Conservation (phyloP, 139 green algal species). For the Chlamydomonas sp. region DNA sequence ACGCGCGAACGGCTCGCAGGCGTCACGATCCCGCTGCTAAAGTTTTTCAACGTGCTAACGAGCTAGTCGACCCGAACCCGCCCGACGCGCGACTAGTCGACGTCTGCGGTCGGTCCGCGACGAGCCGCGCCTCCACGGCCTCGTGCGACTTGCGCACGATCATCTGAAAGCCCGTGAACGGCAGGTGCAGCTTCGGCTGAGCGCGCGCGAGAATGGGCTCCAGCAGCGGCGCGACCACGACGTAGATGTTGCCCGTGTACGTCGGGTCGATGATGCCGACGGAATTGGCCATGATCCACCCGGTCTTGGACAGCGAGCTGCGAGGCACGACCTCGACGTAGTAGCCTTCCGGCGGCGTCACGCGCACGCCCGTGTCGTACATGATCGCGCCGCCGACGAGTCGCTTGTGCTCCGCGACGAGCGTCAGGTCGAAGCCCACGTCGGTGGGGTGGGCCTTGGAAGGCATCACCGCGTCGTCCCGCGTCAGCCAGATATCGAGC, state of each 20-base stretch:
- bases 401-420: neutral
- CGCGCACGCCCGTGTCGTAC: neutral
- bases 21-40: no score
- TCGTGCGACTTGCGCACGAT: no score
- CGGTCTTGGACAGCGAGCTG: neutral
- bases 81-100: no score
- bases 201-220: no score
- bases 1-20: no score
- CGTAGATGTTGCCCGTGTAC: neutral
- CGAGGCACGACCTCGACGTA: neutral
- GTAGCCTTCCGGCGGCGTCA: neutral
- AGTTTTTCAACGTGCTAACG: no score
- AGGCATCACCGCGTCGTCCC: neutral
- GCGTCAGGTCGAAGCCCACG: neutral
- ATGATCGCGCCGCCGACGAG: neutral
- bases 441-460: neutral
- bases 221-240: neutral
- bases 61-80: no score
- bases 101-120: no score
- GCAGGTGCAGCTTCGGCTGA: no score
- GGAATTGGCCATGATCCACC: constrained; percentile 1
- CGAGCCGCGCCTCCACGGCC: no score
- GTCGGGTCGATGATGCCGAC: neutral
- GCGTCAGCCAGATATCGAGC: no score
- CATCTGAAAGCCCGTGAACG: no score